Base-by-base conservation (phyloP, 202 grass and related monocot species). In the Schoenoplectus tabernaemontani region DNA sequence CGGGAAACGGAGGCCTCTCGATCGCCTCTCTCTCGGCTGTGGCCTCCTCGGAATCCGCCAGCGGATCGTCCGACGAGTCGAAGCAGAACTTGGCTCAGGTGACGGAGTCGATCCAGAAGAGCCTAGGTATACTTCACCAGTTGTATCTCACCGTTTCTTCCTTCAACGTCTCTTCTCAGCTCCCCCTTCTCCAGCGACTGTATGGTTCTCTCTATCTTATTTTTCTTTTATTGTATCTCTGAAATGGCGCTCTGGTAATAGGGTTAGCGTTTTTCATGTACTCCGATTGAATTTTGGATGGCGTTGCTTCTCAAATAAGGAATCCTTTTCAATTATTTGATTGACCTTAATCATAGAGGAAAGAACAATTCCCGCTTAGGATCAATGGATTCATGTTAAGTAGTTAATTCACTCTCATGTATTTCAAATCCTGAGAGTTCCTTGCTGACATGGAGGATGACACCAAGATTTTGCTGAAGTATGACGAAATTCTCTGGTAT, bases 111-210 rank as follows among this genome's bases (percentile, higher is more conserved):
- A 87, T 96, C 65, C 92, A 99, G 88, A 95, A 86, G 84, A 95
- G 89, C 54, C 83, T 99, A 66, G 96, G 91, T 32, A 84, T 92
- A 32, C 92, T 98, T 73, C 95, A 98, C 86, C 89, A 98, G 83
- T 88, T 98, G 59, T 90, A 98, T 85, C 86, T 98, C 86, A 98
- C 87, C 36, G 89, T 98, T 64, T 95, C 89, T 77, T 92, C 95
- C 81, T 98, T 91, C 78, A 98, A 88, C 78, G 89, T 89, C 32
- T 86, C 91, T 6, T 95, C 96, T 64, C 96, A 98, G 82, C 88
- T 95, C 0, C 86, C 86, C n/a, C 90, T 98, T 36, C 90, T 99
- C 71, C 86, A 99, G 63, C 87, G 90, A 72, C 79, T 99, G 96
- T 96, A 82, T 83, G 76, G 30, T 23, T 19, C 70, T 26, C 38